Base-by-base conservation (phyloP, 768 basidiomycete genomes). In the Kwoniella europaea region DNA sequence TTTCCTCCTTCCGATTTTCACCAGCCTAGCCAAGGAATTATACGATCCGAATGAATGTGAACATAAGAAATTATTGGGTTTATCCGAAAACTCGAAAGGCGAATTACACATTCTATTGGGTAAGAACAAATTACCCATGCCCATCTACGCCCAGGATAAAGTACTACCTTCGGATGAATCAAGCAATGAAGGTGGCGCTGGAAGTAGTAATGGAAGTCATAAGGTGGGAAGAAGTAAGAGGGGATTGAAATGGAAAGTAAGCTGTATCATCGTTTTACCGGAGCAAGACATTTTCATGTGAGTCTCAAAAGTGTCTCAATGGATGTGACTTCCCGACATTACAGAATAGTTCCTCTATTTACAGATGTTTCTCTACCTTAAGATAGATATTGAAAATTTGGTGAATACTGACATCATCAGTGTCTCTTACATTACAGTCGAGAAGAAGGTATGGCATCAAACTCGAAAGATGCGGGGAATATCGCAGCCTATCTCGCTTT, bases 381-480 rank as follows among this genome's bases (percentile, higher is more conserved):
- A 27, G 27, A 27, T 3, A 27, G 27, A 4, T 27, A 27, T 27
- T 27, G 27, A 27, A 27, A 3, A 27, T 27, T 27, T 27, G 27
- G 27, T 27, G 27, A 4, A 4, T 27, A 27, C 27, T 27, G 27
- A 27, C 27, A 27, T 27, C 27, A 27, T 27, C 27, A 27, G 27
- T 27, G 27, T 15, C 41, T 62, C 35, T 24, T 43, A 22, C 18
- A 18, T 9, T n/a, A 62, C 16, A 66, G 56, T 46, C 56, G 57
- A 22, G 57, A 27, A 27, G 56, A 67, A 52, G 65, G 65, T 24
- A 41, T 59, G 2, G 56, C 55, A 4, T 57, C 18, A 10, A 67
- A 67, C 18, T 46, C 57, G 43, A 67, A 67, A 58, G 65, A 67
- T 12, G 65, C 65, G 13, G 44, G 65, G 13, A 67, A 67, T 24